A percentile compares a stretch with the other conserved stretches of the same genome.
These are phyloP conservation scores for Neopestalotiopsis sp. DNA, from an alignment of 2,329 filamentous ascomycete species.

Conservation along the genomic window DNA sequence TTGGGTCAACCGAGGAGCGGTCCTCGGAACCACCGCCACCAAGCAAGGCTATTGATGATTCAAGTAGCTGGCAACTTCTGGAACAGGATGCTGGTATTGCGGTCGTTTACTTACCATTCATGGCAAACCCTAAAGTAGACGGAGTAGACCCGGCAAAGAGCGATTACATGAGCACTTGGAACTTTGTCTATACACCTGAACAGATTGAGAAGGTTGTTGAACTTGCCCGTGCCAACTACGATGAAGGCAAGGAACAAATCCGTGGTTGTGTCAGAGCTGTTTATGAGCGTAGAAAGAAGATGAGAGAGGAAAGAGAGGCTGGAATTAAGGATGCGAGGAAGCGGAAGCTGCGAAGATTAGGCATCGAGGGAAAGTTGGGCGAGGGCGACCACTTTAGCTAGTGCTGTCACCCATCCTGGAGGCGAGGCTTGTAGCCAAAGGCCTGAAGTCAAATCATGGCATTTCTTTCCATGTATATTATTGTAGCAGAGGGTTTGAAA, in stretches of 20 bases:
- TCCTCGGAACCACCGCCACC: constrained; percentile 58
- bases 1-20: constrained; percentile 81
- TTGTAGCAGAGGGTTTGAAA: too few relatives aligned
- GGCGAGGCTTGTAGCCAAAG: background rate
- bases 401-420: constrained; percentile 22
- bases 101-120: constrained; percentile 88
- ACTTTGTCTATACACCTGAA: constrained; percentile 92
- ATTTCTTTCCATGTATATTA: too few relatives aligned
- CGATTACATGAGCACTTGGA: constrained; percentile 96
- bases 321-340: constrained; percentile 45
- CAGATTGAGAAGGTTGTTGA: constrained; percentile 86
- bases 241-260: constrained; percentile 80
- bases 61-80: constrained; percentile 73
- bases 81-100: constrained; percentile 83
- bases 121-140: constrained; percentile 79
- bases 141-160: constrained; percentile 83
- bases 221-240: constrained; percentile 85
- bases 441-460: too few relatives aligned
- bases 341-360: constrained; percentile 53
- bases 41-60: constrained; percentile 62
- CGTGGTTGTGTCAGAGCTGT: constrained; percentile 82
- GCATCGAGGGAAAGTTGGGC: constrained; percentile 61
- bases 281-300: constrained; percentile 86
- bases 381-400: constrained; percentile 72
- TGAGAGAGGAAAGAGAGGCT: constrained; percentile 61